These are phyloP conservation scores for Dryadomyces sulphureus DNA, from an alignment of 2,329 filamentous ascomycete genomes.

Conservation along the genomic window DNA sequence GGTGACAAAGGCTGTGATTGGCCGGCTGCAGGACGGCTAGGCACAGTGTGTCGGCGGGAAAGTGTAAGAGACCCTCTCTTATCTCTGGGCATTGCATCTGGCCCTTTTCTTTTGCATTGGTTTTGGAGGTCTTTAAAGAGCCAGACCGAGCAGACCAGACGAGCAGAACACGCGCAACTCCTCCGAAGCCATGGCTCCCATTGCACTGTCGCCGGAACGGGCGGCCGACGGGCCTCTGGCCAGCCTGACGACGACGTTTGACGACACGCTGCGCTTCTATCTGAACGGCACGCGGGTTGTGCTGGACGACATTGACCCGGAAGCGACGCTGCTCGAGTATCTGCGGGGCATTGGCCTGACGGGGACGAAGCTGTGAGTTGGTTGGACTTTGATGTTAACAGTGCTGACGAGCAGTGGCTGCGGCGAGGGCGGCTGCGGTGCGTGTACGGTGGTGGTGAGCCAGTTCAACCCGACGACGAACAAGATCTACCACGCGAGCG, in stretches of 20 bases:
- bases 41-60: neutral
- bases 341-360: slow-evolving; percentile 84
- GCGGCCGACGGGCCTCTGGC: slow-evolving; percentile 20
- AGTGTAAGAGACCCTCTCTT: neutral
- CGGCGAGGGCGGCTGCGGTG: slow-evolving; percentile 90
- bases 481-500: slow-evolving; percentile 86
- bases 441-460: slow-evolving; percentile 88
- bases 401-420: slow-evolving; percentile 55
- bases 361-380: slow-evolving; percentile 67
- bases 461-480: slow-evolving; percentile 88
- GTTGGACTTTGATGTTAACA: neutral
- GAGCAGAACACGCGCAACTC: too few relatives aligned
- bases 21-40: neutral
- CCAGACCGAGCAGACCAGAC: too few relatives aligned
- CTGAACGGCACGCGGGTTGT: slow-evolving; percentile 85
- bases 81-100: neutral
- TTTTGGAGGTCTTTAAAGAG: neutral
- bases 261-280: slow-evolving; percentile 83
- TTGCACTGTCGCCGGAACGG: slow-evolving; percentile 34
- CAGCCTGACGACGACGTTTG: slow-evolving; percentile 59
- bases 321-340: slow-evolving; percentile 85
- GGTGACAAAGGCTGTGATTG: neutral
- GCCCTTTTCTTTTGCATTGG: neutral
- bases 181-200: slow-evolving; percentile 42
- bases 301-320: slow-evolving; percentile 77